These are phyloP conservation scores for Byssoonygena ceratinophila DNA, from an alignment of 2,329 filamentous ascomycete species.

Conservation along the genomic window DNA sequence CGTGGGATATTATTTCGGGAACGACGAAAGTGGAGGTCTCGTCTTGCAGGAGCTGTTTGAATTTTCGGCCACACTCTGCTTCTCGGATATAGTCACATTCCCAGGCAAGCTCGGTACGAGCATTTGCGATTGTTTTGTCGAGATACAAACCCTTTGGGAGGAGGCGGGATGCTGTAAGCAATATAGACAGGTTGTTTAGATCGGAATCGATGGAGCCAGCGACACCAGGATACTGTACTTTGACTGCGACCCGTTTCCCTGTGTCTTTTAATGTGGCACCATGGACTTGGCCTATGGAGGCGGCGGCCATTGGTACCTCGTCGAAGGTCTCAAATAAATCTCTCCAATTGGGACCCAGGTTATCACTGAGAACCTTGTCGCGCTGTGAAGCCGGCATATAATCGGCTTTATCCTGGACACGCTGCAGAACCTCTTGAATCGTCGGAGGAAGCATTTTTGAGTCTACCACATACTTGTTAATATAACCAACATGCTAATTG, in stretches of 20 bases:
- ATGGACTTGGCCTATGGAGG: slow-evolving; percentile 95
- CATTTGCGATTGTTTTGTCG: slow-evolving; percentile 95
- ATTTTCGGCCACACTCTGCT: slow-evolving; percentile 66
- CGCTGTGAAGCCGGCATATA: slow-evolving; percentile 96
- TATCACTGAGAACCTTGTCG: slow-evolving; percentile 66
- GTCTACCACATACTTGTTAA: slow-evolving; percentile 43
- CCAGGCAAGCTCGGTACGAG: slow-evolving; percentile 83
- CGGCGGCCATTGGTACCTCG: slow-evolving; percentile 84
- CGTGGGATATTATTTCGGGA: slow-evolving; percentile 65
- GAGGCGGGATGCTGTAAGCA: slow-evolving; percentile 80
- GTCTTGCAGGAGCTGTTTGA: slow-evolving; percentile 63
- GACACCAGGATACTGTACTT: slow-evolving; percentile 94
- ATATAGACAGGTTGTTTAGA: slow-evolving; percentile 80
- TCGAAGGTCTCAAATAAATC: slow-evolving; percentile 75
- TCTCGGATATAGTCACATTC: slow-evolving; percentile 93
- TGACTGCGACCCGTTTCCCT: slow-evolving; percentile 73
- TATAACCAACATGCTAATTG: background rate
- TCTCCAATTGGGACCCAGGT: slow-evolving; percentile 76
- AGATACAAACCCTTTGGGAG: slow-evolving; percentile 87
- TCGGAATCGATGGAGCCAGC: slow-evolving; percentile 94
- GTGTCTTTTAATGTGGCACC: slow-evolving; percentile 67
- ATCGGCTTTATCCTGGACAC: slow-evolving; percentile 91
- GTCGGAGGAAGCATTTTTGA: slow-evolving; percentile 82
- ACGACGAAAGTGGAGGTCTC: slow-evolving; percentile 67
- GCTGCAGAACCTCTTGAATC: slow-evolving; percentile 80